Evolutionary conservation across 2,329 filamentous ascomycete genomes (phyloP), one percentile per base, ranked within the genome.

Genomic region (Beauveria pseudobassiana): DNA sequence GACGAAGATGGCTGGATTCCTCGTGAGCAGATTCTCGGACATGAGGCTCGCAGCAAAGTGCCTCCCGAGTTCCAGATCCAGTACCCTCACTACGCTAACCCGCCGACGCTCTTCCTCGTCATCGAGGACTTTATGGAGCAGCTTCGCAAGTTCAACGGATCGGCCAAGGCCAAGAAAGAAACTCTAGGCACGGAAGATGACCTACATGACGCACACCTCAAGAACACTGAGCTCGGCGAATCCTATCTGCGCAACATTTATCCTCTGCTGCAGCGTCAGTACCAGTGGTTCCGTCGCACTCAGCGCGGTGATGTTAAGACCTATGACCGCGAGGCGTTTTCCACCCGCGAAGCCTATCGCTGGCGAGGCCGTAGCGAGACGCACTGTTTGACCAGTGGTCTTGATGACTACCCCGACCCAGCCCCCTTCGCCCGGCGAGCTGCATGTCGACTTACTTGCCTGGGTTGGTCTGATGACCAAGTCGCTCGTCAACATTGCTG

Each of bases 401-500:
- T 99, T 2, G 95, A 99, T 70, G 95, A 99, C 76, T 99, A 98
- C 72, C 95, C 95, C 90, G 95, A 54, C 83, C 95, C 9, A 91
- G 96, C 74, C 93, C 95, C 95, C 95, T 28, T 93, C 97, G 73
- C 93, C 95, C 0, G 93, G 91, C 69, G 95, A 99, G 83, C 83
- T 99, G 55, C 93, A 99, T 73, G 87, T 96, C 34, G 95, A 99
- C 75, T 81, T 98, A 59, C 89, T 99, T 73, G 90, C 90, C 58
- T 99, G 95, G 95, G 89, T 99, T 76, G 95, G 93, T n/a, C 85
- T 97, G 78, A 96, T 97, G 91, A 88, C 90, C 46, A 87, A 88
- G 66, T 88, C 89, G n/a, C 84, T 99, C 60, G 82, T 86, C 68
- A 90, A 88, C 67, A 90, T 97, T 67, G 91, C 92, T 1, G 78